A percentile compares a stretch with the other conserved stretches of the same genome.
These are phyloP conservation scores for Aspergillus persii DNA, from an alignment of 2,329 filamentous ascomycete species.

Conservation along the genomic window DNA sequence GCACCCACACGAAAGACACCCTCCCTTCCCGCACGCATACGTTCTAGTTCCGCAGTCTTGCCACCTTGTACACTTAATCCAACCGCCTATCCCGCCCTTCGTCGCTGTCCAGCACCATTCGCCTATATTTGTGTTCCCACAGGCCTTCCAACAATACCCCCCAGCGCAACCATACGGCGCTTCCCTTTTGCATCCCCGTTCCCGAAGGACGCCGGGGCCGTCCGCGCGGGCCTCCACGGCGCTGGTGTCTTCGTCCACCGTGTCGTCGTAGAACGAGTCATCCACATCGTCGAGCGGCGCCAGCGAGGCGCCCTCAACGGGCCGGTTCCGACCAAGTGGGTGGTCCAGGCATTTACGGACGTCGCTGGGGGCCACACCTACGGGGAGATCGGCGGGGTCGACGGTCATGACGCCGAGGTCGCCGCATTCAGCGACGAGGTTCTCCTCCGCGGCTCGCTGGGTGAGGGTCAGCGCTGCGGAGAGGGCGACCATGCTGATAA, in stretches of 20 bases:
- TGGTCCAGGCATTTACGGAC: slow-evolving; percentile 4
- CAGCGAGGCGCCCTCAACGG: background rate
- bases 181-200: background rate
- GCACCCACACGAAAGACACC: background rate
- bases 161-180: slow-evolving; percentile 1
- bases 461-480: background rate
- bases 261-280: background rate
- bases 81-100: background rate
- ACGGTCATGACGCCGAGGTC: slow-evolving; percentile 1
- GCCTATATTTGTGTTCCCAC: background rate
- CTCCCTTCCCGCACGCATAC: background rate
- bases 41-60: background rate
- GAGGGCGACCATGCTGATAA: background rate
- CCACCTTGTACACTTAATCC: background rate
- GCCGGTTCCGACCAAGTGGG: background rate
- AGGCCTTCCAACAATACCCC: slow-evolving; percentile 1
- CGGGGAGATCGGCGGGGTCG: slow-evolving; percentile 4
- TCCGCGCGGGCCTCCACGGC: background rate
- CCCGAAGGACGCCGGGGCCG: background rate
- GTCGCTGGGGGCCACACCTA: slow-evolving; percentile 1
- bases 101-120: slow-evolving; percentile 1
- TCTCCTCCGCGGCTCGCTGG: background rate
- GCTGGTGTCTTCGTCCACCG: background rate
- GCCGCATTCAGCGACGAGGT: slow-evolving; percentile 1
- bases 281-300: background rate